Percentiles rank a stretch among this genome's conserved stretches.
phyloP scores from a whole-genome alignment of 345 rosid species.

The Melastoma malabathricum region DNA sequence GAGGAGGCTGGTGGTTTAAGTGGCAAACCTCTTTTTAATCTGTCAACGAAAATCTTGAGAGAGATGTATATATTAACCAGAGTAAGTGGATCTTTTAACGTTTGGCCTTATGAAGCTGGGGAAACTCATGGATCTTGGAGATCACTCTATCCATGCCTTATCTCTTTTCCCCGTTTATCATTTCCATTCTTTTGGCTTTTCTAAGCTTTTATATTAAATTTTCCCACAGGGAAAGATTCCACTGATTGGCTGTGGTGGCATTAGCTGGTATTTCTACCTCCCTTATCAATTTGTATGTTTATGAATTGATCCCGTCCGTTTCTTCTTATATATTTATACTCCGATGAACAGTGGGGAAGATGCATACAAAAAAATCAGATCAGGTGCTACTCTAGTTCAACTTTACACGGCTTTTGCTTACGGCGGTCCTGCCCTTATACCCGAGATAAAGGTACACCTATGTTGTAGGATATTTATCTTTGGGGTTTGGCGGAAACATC shows the following conservation, averaged over 20 bases:
- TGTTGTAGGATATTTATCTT: background rate
- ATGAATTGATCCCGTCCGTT: background rate
- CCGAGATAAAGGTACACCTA: constrained; percentile 59
- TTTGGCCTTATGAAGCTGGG: background rate
- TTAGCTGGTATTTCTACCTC: constrained; percentile 49
- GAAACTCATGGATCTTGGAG: no score
- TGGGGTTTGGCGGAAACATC: background rate
- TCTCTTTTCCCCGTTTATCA: background rate
- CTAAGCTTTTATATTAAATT: constrained; percentile 4
- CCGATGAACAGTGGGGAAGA: constrained; percentile 72
- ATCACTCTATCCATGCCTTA: background rate
- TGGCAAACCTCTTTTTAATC: constrained; percentile 68
- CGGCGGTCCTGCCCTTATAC: constrained; percentile 96
- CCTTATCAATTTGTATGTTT: background rate
- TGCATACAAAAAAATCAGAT: constrained; percentile 85
- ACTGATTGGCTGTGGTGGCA: constrained; percentile 84
- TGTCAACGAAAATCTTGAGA: constrained; percentile 64
- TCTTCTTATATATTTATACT: constrained; percentile 4
- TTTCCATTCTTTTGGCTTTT: background rate
- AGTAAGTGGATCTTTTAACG: constrained; percentile 34
- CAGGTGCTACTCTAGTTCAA: constrained; percentile 96
- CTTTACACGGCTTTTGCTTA: constrained; percentile 88
- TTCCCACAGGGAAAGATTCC: constrained; percentile 82
- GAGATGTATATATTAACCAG: constrained; percentile 88
- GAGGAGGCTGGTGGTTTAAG: constrained; percentile 85